Evolutionary conservation across 805 yeast species (phyloP).

Genomic region (Yueomyces sinensis): DNA sequence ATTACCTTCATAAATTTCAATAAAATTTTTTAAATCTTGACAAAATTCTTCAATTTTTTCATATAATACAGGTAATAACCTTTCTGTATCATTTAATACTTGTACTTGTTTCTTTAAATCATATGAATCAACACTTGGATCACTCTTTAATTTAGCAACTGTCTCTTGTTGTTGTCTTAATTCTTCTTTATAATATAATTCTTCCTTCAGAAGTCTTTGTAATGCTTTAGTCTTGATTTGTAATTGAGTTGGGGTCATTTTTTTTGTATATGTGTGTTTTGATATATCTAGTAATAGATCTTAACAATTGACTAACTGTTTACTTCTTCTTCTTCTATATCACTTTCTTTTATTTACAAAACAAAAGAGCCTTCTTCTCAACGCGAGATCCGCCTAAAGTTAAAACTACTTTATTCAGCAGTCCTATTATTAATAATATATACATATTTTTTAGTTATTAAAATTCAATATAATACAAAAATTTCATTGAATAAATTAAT

Average conservation of each 20-base stretch:
- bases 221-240: conserved; percentile 64
- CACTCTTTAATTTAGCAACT: conserved; percentile 34
- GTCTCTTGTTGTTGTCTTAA: conserved; percentile 36
- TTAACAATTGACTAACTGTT: no score
- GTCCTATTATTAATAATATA: no score
- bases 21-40: conserved; percentile 27
- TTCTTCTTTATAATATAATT: conserved; percentile 45
- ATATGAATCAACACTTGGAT: conserved; percentile 40
- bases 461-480: no score
- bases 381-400: no score
- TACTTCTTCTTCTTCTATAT: no score
- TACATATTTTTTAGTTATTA: no score
- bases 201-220: conserved; percentile 56
- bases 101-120: conserved; percentile 45
- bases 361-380: no score
- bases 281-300: no score
- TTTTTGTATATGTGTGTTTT: not conserved
- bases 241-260: conserved; percentile 56
- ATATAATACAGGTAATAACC: conserved; percentile 36
- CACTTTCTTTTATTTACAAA: no score
- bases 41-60: conserved; percentile 29
- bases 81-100: conserved; percentile 40
- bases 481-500: no score
- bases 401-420: no score
- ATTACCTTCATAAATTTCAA: conserved; percentile 25